A percentile compares a stretch with the other conserved stretches of the same genome.
phyloP scores from a whole-genome alignment of 2,329 filamentous ascomycete genomes.

The Aspergillus calidoustus region DNA sequence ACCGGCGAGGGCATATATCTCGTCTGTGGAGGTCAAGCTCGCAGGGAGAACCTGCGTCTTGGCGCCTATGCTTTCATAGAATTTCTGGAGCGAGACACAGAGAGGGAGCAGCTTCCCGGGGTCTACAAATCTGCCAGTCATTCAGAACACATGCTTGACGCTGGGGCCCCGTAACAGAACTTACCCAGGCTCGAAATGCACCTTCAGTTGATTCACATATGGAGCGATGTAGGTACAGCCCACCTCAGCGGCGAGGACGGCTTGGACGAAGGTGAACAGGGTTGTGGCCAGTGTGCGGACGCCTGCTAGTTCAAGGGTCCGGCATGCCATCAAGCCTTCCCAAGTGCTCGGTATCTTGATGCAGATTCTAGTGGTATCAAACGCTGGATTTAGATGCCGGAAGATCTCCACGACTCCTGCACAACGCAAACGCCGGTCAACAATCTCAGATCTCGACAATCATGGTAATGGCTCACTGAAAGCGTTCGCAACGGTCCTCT shows the following conservation, averaged over 20 bases:
- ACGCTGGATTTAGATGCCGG: conserved; percentile 47
- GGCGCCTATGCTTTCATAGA: conserved; percentile 51
- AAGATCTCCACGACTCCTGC: conserved; percentile 59
- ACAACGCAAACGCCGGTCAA: background rate
- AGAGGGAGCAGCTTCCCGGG: conserved; percentile 49
- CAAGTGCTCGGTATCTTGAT: conserved; percentile 69
- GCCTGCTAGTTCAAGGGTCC: conserved; percentile 55
- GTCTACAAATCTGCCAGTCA: conserved; percentile 27
- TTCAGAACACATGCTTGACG: background rate
- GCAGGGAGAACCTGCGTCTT: conserved; percentile 60
- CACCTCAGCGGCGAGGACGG: conserved; percentile 60
- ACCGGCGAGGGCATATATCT: conserved; percentile 63
- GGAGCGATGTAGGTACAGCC: conserved; percentile 67
- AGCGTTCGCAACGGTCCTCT: conserved; percentile 57
- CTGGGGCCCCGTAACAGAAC: background rate
- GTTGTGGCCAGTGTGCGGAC: conserved; percentile 67
- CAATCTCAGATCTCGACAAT: background rate
- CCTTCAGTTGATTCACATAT: conserved; percentile 67
- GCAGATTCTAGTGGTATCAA: conserved; percentile 58
- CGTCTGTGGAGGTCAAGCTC: conserved; percentile 60
- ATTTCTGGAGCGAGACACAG: conserved; percentile 57
- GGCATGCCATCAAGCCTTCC: conserved; percentile 66
- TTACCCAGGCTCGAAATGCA: conserved; percentile 58
- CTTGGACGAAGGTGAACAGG: conserved; percentile 66
- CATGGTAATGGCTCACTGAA: conserved; percentile 45